Evolutionary conservation across 2,329 filamentous ascomycete genomes (phyloP).

Genomic region (Tolypocladium tropicale): DNA sequence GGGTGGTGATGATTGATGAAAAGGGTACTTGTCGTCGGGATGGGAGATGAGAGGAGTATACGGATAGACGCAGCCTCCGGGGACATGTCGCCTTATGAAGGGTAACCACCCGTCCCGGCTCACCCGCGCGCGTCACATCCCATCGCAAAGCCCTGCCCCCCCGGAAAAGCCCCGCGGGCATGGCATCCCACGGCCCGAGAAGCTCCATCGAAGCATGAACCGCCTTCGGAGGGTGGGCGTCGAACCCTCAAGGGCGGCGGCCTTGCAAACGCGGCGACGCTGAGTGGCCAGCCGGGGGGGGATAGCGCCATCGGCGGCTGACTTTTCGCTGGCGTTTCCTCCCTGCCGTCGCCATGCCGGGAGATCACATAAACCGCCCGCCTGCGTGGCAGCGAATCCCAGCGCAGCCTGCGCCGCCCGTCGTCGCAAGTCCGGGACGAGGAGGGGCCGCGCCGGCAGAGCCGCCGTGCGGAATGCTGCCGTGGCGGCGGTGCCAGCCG

Average conservation of each 20-base stretch:
- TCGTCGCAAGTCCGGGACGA: not conserved
- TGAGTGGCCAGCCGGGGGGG: not conserved
- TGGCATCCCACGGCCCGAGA: constrained; percentile 11
- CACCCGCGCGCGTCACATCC: not conserved
- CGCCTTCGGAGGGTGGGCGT: not conserved
- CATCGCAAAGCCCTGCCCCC: not conserved
- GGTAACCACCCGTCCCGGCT: not conserved
- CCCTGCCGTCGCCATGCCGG: too few species aligned
- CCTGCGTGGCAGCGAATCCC: not conserved
- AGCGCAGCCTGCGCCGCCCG: not conserved
- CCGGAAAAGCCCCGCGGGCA: constrained; percentile 11
- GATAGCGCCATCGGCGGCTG: not conserved
- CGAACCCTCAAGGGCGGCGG: not conserved
- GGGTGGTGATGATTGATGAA: not conserved
- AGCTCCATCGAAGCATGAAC: not conserved
- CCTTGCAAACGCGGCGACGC: not conserved
- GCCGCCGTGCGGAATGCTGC: constrained; percentile 10
- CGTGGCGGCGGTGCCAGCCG: constrained; percentile 24
- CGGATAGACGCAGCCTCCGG: not conserved
- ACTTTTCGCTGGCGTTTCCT: too few species aligned
- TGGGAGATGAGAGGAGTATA: not conserved
- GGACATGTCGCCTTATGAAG: not conserved
- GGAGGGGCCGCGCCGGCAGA: not conserved
- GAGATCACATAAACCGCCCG: not conserved
- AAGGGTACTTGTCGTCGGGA: not conserved